Evolutionary conservation across 148 eudicot genomes (phyloP).

Genomic region (Chenopodium quinoa): DNA sequence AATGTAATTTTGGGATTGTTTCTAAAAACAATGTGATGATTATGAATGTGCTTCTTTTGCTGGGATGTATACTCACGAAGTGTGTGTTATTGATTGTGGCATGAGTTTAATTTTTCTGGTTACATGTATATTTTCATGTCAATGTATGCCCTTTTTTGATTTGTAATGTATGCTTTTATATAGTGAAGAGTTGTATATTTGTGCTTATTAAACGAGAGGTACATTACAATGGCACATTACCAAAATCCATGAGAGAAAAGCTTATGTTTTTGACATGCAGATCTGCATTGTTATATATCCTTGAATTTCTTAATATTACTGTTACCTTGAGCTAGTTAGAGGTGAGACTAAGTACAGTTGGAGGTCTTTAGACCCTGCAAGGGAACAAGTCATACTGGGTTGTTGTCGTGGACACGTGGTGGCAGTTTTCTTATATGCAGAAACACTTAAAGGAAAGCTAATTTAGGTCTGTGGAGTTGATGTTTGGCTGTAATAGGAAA

Average conservation of each 20-base stretch:
- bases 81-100: neutral
- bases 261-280: neutral
- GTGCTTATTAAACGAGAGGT: no score
- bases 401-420: neutral
- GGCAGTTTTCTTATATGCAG: neutral
- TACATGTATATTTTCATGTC: neutral
- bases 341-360: neutral
- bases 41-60: neutral
- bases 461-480: neutral
- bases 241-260: neutral
- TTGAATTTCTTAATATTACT: neutral
- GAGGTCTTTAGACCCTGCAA: neutral
- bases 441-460: neutral
- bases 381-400: neutral
- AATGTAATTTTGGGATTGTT: neutral
- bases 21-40: neutral
- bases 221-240: neutral
- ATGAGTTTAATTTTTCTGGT: neutral
- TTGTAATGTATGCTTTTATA: neutral
- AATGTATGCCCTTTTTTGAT: neutral
- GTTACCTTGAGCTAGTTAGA: neutral
- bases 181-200: neutral
- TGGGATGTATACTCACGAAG: slow-evolving; percentile 15
- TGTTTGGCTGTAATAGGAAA: neutral
- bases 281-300: neutral